These are phyloP conservation scores for Microbotryum violaceum DNA, from an alignment of 1,284 basidiomycete species.

Conservation along the genomic window DNA sequence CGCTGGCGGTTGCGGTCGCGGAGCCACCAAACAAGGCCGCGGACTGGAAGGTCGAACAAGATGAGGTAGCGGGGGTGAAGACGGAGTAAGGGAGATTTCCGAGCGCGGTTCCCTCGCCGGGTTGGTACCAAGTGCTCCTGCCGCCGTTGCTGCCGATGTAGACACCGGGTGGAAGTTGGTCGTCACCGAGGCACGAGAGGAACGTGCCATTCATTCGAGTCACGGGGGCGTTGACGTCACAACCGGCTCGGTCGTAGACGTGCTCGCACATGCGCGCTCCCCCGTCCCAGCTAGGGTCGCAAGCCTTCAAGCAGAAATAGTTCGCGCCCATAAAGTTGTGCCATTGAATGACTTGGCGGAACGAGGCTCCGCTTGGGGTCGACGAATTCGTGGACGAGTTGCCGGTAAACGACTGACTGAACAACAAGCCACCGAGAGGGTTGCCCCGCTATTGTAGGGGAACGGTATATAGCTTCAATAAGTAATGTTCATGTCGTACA, in stretches of 20 bases:
- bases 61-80: not conserved
- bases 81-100: not conserved
- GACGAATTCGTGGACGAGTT: constrained; percentile 39
- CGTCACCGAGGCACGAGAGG: constrained; percentile 56
- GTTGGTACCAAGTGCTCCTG: constrained; percentile 22
- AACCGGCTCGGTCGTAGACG: constrained; percentile 49
- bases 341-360: constrained; percentile 52
- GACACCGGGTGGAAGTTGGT: constrained; percentile 54
- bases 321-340: constrained; percentile 52
- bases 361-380: constrained; percentile 30
- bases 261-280: constrained; percentile 45
- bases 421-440: constrained; percentile 35
- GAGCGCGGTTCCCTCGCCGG: constrained; percentile 17
- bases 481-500: not conserved
- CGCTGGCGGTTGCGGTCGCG: too few species aligned
- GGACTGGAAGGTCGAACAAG: constrained; percentile 1
- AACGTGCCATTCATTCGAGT: constrained; percentile 48
- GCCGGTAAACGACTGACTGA: constrained; percentile 28
- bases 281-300: constrained; percentile 53
- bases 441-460: constrained; percentile 36
- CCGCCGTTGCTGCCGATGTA: constrained; percentile 45
- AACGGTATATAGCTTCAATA: not conserved
- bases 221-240: constrained; percentile 61
- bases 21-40: not conserved
- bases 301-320: constrained; percentile 51